Evolutionary conservation across 768 basidiomycete genomes (phyloP).

Genomic region (Termitomyces sp.): DNA sequence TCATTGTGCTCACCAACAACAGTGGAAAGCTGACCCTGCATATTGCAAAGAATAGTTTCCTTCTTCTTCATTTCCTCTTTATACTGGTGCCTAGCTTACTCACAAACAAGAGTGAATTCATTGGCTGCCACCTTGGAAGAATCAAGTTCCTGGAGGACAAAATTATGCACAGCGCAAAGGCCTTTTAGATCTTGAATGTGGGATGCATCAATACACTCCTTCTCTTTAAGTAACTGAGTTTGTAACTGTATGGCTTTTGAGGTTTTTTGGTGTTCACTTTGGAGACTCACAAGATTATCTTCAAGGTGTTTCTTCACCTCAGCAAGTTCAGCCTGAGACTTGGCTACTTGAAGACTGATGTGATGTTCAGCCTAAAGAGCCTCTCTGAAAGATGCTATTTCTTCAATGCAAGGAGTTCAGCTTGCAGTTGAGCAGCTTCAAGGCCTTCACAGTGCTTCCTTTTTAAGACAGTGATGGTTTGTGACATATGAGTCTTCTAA

Average conservation of each 20-base stretch:
- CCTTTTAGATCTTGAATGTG: conserved; percentile 47
- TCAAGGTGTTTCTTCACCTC: conserved; percentile 2
- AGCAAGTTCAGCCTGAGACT: neutral
- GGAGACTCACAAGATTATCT: neutral
- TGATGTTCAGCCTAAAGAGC: conserved; percentile 1
- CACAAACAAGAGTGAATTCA: conserved; percentile 46
- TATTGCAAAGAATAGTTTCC: conserved; percentile 34
- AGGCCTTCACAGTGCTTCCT: conserved; percentile 1
- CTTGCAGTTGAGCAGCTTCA: neutral
- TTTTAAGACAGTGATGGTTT: neutral
- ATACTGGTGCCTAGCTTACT: conserved; percentile 37
- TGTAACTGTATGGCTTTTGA: neutral
- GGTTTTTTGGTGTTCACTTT: conserved; percentile 4
- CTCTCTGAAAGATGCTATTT: conserved; percentile 1
- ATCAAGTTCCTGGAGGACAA: conserved; percentile 57
- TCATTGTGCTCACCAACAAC: conserved; percentile 42
- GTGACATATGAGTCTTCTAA: conserved; percentile 1
- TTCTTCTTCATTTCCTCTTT: conserved; percentile 52
- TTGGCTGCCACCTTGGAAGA: conserved; percentile 50
- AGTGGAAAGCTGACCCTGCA: conserved; percentile 48
- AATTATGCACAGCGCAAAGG: conserved; percentile 44
- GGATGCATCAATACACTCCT: conserved; percentile 36
- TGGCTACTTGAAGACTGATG: neutral
- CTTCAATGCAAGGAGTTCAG: neutral
- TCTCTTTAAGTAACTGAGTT: conserved; percentile 40